These are phyloP conservation scores for Cryphonectria carpinicola DNA, from an alignment of 2,329 filamentous ascomycete species.

Conservation along the genomic window DNA sequence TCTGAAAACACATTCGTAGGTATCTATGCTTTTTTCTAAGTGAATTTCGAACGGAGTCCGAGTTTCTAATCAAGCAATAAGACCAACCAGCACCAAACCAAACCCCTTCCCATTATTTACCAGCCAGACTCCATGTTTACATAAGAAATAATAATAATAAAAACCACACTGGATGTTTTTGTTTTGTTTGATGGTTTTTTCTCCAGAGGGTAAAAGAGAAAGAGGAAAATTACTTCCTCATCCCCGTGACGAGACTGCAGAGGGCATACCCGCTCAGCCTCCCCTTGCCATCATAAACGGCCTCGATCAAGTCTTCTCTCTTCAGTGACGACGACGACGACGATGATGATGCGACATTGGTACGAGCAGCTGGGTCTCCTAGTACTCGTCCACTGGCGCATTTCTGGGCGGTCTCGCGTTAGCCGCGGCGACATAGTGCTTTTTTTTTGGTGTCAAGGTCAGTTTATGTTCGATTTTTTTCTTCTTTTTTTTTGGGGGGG, in stretches of 20 bases:
- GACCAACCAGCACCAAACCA: background rate
- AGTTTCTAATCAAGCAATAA: constrained; percentile 23
- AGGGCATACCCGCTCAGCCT: constrained; percentile 25
- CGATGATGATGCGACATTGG: background rate
- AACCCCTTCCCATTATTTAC: constrained; percentile 15
- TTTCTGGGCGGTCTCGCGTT: constrained; percentile 34
- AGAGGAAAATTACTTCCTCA: constrained; percentile 12
- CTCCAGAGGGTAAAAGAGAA: background rate
- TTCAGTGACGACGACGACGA: background rate
- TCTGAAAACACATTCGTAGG: constrained; percentile 25
- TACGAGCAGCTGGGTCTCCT: constrained; percentile 15
- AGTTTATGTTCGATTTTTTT: background rate
- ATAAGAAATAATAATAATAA: background rate
- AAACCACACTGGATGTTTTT: background rate
- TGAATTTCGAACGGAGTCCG: constrained; percentile 16
- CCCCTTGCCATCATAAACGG: constrained; percentile 28
- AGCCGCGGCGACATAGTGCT: constrained; percentile 35
- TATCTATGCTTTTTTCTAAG: constrained; percentile 29
- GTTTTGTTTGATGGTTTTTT: background rate
- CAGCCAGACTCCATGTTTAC: constrained; percentile 21
- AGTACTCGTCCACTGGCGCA: constrained; percentile 24
- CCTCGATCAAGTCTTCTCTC: constrained; percentile 15
- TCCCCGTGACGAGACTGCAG: constrained; percentile 24
- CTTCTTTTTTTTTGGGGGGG: no score
- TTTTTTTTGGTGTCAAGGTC: constrained; percentile 1